Evolutionary conservation across 176 grass and related monocot species (phyloP), one percentile per base, ranked within the genome.

Genomic region (Eremochloa ophiuroides): DNA sequence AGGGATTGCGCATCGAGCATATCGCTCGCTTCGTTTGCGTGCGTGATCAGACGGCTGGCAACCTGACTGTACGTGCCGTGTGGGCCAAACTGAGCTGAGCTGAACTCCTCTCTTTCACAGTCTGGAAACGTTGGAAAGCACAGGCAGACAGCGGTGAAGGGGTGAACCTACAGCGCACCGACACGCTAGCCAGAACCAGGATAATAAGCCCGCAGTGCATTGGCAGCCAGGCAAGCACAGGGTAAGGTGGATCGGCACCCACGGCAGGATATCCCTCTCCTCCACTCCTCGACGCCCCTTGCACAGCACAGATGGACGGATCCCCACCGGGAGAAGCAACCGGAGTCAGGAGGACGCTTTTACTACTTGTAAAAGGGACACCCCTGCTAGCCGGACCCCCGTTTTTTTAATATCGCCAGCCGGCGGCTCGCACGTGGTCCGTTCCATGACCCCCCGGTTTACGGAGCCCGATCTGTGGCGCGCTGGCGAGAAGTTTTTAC

Each of bases 331-430:
- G 10, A 42, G n/a, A 23, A 11, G 62, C 31, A 55, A n/a, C n/a
- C n/a, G n/a, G n/a, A n/a, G n/a, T n/a, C n/a, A n/a, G n/a, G n/a
- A n/a, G n/a, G n/a, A 48, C 29, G 48, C 40, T 67, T 67, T n/a
- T n/a, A n/a, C n/a, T n/a, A 31, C 86, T 74, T 79, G 80, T 25
- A 30, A 83, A 83, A 74, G 46, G 16, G 51, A 6, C 82, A 4
- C 62, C 37, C 0, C 0, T 7, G 27, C 17, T n/a, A 3, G 15
- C 46, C 20, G 2, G 27, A 0, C 48, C 66, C 7, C 12, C 26
- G 2, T 7, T 29, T 34, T 15, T 66, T n/a, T 15, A 39, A 28
- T 62, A 71, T 17, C 69, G 69, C 58, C 80, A 29, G 20, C 56
- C 15, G 74, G 38, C 74, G 74, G 15, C 35, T 25, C 74, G 56